A percentile compares a stretch with the other conserved stretches of the same genome.
These are phyloP conservation scores for Ambrosiella cleistominuta DNA, from an alignment of 2,329 filamentous ascomycete genomes.

Conservation along the genomic window DNA sequence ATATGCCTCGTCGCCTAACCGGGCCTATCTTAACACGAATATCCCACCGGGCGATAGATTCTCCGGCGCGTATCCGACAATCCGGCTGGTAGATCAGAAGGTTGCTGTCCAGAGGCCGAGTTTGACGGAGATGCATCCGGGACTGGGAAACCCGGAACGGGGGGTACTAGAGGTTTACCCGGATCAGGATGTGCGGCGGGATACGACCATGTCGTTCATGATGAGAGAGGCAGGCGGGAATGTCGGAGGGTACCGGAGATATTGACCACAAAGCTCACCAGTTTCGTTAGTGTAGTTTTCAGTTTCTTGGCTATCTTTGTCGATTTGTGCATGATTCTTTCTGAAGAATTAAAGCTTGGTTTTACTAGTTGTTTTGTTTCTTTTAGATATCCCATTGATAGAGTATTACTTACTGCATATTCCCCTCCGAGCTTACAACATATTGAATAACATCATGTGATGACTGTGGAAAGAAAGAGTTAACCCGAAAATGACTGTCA, in stretches of 20 bases:
- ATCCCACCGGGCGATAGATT: background rate
- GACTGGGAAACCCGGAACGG: background rate
- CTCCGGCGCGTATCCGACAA: slow-evolving; percentile 4
- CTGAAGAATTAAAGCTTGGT: no score
- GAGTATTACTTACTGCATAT: no score
- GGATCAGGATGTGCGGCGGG: slow-evolving; percentile 15
- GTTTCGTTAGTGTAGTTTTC: background rate
- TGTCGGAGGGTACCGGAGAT: background rate
- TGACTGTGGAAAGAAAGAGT: background rate
- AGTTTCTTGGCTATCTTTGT: background rate
- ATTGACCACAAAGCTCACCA: background rate
- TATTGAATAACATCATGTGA: no score
- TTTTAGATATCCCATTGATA: no score
- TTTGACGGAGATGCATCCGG: slow-evolving; percentile 20
- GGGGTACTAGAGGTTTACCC: background rate
- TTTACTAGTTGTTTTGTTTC: no score
- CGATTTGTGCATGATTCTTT: background rate
- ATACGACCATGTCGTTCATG: slow-evolving; percentile 36
- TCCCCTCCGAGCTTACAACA: no score
- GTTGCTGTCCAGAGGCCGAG: slow-evolving; percentile 15
- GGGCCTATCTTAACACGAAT: background rate
- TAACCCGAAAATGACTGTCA: background rate
- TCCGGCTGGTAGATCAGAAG: slow-evolving; percentile 12
- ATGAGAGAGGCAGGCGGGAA: slow-evolving; percentile 28
- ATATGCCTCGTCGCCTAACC: background rate